phyloP scores from a whole-genome alignment of 768 basidiomycete genomes.

The Tricholoma furcatifolium region DNA sequence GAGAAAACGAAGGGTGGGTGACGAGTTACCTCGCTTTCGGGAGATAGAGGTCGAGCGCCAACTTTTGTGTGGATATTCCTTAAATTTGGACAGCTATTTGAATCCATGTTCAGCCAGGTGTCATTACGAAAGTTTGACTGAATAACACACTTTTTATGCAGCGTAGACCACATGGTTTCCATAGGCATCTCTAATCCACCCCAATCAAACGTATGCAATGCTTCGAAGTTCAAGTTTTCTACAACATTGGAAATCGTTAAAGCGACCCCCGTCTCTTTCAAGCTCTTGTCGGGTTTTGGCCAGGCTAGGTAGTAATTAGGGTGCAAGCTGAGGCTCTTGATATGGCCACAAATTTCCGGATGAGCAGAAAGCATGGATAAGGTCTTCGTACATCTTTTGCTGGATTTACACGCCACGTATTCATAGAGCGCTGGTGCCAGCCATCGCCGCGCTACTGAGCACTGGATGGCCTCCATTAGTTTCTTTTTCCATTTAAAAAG shows the following conservation, averaged over 20 bases:
- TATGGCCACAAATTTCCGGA: constrained; percentile 35
- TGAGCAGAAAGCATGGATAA: constrained; percentile 34
- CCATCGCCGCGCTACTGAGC: constrained; percentile 27
- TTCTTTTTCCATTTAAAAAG: neutral
- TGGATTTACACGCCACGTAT: constrained; percentile 43
- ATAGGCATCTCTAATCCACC: constrained; percentile 47
- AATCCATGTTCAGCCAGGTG: neutral
- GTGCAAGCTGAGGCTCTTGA: constrained; percentile 43
- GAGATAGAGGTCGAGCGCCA: constrained; percentile 33
- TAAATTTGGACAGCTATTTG: constrained; percentile 39
- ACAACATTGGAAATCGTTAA: constrained; percentile 33
- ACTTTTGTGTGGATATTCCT: constrained; percentile 45
- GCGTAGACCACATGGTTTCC: constrained; percentile 40
- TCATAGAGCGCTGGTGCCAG: constrained; percentile 43
- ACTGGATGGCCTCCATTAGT: constrained; percentile 22
- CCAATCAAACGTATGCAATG: constrained; percentile 52
- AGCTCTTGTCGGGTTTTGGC: constrained; percentile 40
- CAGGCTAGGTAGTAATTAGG: constrained; percentile 54
- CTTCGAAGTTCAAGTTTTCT: constrained; percentile 23
- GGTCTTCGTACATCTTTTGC: constrained; percentile 33
- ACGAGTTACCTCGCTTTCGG: constrained; percentile 27
- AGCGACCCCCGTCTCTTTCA: constrained; percentile 43
- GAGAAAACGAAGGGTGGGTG: neutral
- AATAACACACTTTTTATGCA: constrained; percentile 38
- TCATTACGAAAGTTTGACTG: neutral